These are phyloP conservation scores for Eucalyptus curtisii DNA, from an alignment of 345 rosid genomes.

Conservation along the genomic window DNA sequence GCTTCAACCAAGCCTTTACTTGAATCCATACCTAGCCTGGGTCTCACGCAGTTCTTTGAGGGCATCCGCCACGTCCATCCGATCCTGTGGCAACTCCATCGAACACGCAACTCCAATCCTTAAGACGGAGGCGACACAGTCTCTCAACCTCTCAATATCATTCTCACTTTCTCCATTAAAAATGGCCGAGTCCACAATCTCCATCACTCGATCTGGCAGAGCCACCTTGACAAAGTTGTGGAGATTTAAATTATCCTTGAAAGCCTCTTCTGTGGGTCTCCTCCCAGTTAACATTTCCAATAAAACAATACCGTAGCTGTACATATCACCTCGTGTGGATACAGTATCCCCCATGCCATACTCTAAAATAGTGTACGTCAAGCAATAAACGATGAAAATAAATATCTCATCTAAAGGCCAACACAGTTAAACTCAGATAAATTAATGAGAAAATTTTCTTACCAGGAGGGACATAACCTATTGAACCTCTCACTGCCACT, in stretches of 20 bases:
- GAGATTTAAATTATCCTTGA: not conserved
- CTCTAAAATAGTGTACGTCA: not conserved
- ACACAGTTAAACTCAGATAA: not conserved
- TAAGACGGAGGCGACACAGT: rapidly evolving
- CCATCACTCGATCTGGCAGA: not conserved
- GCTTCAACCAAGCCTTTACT: not conserved
- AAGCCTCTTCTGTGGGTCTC: not conserved
- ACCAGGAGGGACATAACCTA: not conserved
- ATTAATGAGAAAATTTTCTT: not conserved
- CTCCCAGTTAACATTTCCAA: not conserved
- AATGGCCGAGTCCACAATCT: not conserved
- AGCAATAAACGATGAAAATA: not conserved
- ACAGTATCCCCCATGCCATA: not conserved
- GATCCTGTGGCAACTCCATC: not conserved
- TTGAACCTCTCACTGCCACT: rapidly evolving
- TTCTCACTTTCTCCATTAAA: not conserved
- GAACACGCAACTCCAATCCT: not conserved
- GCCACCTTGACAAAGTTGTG: not conserved
- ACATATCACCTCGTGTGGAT: not conserved
- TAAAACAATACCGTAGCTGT: not conserved
- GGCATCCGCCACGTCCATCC: rapidly evolving
- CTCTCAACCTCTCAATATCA: not conserved
- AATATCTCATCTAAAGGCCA: not conserved
- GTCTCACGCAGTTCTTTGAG: not conserved
- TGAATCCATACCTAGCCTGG: not conserved